These are phyloP conservation scores for Trichoderma sp. DNA, from an alignment of 2,329 filamentous ascomycete species.

Conservation along the genomic window DNA sequence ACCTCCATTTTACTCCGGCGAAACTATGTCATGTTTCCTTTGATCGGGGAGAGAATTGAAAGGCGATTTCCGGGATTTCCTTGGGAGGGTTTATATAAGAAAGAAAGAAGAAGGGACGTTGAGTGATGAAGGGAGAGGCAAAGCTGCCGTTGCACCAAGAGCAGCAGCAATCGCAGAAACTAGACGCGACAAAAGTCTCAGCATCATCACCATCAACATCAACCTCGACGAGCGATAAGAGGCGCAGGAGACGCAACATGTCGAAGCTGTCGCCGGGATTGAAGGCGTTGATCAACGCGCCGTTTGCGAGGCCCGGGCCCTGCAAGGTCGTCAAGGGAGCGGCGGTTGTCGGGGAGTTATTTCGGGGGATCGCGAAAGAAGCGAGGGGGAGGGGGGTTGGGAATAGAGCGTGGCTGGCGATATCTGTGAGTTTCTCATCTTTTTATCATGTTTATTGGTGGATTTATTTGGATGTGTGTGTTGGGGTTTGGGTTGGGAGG, in stretches of 20 bases:
- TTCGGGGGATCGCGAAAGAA: slow-evolving; percentile 61
- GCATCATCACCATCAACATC: background rate
- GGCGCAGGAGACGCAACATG: slow-evolving; percentile 46
- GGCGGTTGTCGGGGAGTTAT: slow-evolving; percentile 65
- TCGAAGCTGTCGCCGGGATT: slow-evolving; percentile 69
- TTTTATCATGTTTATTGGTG: background rate
- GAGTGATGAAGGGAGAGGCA: background rate
- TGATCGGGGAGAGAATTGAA: background rate
- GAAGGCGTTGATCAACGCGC: slow-evolving; percentile 71
- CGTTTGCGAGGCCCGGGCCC: slow-evolving; percentile 64
- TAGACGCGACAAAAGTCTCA: background rate
- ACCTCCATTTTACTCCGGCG: background rate
- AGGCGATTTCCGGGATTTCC: background rate
- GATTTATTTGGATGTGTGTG: background rate
- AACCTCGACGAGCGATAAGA: background rate
- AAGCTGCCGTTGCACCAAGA: background rate
- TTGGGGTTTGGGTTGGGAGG: background rate
- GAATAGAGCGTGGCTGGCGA: slow-evolving; percentile 61
- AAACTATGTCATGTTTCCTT: background rate
- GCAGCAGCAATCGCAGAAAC: background rate
- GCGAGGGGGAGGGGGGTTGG: slow-evolving; percentile 63
- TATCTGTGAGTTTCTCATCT: slow-evolving; percentile 50
- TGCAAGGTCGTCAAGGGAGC: slow-evolving; percentile 35
- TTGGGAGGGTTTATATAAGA: background rate
- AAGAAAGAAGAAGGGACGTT: background rate